A percentile compares a stretch with the other conserved stretches of the same genome.
Evolutionary conservation across 106 monocot genomes (phyloP).

Genomic region (Dactylorhiza incarnata): DNA sequence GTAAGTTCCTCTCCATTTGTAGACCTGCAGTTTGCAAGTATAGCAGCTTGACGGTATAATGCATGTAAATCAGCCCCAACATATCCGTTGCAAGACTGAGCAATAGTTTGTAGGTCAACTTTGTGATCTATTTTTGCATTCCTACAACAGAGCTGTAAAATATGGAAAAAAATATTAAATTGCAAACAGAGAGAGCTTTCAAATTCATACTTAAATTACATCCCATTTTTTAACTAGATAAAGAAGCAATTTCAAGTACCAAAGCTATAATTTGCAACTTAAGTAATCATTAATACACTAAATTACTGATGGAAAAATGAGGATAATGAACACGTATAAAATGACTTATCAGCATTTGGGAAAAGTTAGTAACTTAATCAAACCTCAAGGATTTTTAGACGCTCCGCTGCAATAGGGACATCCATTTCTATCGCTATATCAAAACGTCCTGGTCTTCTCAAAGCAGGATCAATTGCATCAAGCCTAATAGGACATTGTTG

Average conservation of each 20-base stretch:
- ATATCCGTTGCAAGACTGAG: constrained; percentile 82
- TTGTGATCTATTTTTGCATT: constrained; percentile 43
- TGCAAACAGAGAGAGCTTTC: neutral
- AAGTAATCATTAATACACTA: neutral
- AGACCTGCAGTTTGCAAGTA: constrained; percentile 47
- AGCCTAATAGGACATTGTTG: constrained; percentile 8
- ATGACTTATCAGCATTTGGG: too few species aligned
- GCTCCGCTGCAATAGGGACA: constrained; percentile 73
- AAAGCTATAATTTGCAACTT: too few species aligned
- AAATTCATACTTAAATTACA: neutral
- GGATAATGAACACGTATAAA: neutral
- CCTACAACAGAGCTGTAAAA: constrained; percentile 59
- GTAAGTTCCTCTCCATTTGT: constrained; percentile 10
- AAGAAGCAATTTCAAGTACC: too few species aligned
- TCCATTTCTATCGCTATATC: constrained; percentile 81
- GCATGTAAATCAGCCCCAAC: constrained; percentile 91
- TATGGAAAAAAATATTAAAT: neutral
- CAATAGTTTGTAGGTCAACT: constrained; percentile 72
- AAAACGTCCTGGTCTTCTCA: constrained; percentile 84
- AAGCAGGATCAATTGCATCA: constrained; percentile 72
- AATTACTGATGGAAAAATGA: neutral
- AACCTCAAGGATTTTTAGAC: constrained; percentile 76
- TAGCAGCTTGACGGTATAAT: constrained; percentile 69
- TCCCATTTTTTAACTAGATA: neutral
- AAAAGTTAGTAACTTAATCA: neutral